Base-by-base conservation (phyloP, 306 rosid species). In the Fragaria vesca region DNA sequence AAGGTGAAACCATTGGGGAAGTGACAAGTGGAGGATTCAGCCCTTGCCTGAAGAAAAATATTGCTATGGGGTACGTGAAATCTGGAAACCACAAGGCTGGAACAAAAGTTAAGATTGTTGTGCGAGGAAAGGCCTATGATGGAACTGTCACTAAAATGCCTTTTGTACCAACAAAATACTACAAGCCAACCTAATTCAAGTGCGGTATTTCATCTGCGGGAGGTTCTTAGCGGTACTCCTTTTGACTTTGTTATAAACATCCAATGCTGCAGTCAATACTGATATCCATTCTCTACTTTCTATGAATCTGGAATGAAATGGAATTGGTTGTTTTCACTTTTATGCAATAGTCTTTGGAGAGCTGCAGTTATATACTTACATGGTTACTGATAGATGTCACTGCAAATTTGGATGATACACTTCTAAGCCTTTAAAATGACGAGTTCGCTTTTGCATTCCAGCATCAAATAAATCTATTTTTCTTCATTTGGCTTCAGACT, bases 21-120 rank as follows among this genome's bases (percentile, higher is more conserved):
- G 87, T 95, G 63, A 95, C 99, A 16, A 95, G 99, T 73, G 99
- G 99, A 77, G 99, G 99, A 83, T 95, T 95, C 82, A 95, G 97
- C 77, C 99, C 99, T 62, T 93, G 97, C 88, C 91, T 95, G 7
- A 85, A 96, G 94, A 96, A 91, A 95, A 96, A 96, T 77, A 91
- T 96, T 45, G 96, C 98, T 12, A 93, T 96, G 91, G 99, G 99
- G 10, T 96, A 96, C 80, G 97, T 96, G 85, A 96, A 93, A 84
- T 96, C 98, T 48, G 98, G 99, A 74, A 83, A 90, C 73, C 99
- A 96, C 91, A 96, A 96, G 76, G 86, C 93, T 13, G 97, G 98
- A 66, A 93, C 97, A 88, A 93, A 96, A 85, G 96, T 89, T 42
- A 93, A 96, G 93, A 88, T 96, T 48, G 30, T 90, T 47, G 81